Percentiles rank a stretch among this genome's conserved stretches.
Conservation (phyloP, 2,329 filamentous ascomycete genomes). For the Zelopaecilomyces penicillatus region DNA sequence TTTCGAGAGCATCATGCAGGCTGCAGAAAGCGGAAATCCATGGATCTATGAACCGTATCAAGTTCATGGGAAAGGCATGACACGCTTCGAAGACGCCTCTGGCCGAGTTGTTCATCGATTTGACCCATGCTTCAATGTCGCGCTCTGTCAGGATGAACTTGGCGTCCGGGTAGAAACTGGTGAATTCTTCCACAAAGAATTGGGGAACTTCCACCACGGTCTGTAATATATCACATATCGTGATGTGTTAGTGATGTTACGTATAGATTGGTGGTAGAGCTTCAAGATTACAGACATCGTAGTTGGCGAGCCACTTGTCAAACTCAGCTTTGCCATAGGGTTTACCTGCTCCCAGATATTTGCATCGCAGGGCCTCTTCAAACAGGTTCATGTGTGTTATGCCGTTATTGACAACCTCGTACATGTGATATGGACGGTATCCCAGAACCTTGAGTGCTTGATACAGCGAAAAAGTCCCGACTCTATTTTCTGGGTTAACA, state of each 20-base stretch:
- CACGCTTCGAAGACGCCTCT: not conserved
- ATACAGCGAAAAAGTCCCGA: conserved; percentile 28
- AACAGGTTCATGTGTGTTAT: conserved; percentile 17
- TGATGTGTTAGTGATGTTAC: not conserved
- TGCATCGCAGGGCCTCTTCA: conserved; percentile 21
- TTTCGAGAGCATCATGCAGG: conserved; percentile 5
- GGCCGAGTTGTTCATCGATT: conserved; percentile 18
- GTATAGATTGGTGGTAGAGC: not conserved
- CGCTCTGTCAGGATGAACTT: conserved; percentile 29
- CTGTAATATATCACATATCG: conserved; percentile 9
- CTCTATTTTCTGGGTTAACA: conserved; percentile 13
- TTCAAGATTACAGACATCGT: conserved; percentile 21
- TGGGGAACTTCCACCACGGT: conserved; percentile 11
- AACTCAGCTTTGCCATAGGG: conserved; percentile 28
- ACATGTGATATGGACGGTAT: conserved; percentile 29
- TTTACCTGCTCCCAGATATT: conserved; percentile 18
- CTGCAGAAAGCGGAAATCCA: conserved; percentile 4
- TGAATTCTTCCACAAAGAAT: conserved; percentile 21
- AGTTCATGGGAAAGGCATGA: conserved; percentile 16
- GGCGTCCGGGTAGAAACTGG: conserved; percentile 19
- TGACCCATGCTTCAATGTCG: conserved; percentile 24
- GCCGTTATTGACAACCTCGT: conserved; percentile 18
- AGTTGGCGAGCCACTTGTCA: conserved; percentile 31
- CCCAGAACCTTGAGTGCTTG: conserved; percentile 25
- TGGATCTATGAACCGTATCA: conserved; percentile 18